Base-by-base conservation (phyloP, 192 early-diverging fungal genomes). In the Mortierella claussenii region DNA sequence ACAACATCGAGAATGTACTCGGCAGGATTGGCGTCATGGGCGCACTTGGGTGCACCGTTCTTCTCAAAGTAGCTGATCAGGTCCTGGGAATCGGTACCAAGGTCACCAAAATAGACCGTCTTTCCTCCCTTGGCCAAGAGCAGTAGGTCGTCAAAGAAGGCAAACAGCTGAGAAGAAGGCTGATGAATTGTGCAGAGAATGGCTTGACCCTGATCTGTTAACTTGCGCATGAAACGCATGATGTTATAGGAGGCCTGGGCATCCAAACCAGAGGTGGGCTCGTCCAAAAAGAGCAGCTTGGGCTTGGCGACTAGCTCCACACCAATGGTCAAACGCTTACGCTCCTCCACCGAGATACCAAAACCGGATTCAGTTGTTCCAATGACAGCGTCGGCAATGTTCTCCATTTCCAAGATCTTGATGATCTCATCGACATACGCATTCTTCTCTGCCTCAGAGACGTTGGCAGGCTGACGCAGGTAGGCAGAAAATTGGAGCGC, bases 271-370 rank as follows among this genome's bases (percentile, higher is more conserved):
- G 91, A 93, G 6, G 94, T 96, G 47, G 96, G 96, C 69, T 92
- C 96, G 80, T 96, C 94, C 59, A 96, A 83, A 82, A 97, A 93
- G 32, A 97, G 85, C 40, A 92, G 74, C 68, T 90, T 87, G 18
- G 91, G 90, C 81, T 90, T 83, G 20, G 93, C 85, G 15, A 95
- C 88, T 31, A 97, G 84, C 76, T 97, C 94, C 40, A 91, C 83
- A 46, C 88, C 96, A 57, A 97, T 94, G 10, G 91, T 92, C 27
- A 97, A 82, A 37, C 94, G 89, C 70, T 95, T 91, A 79, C 92
- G 93, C 79, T 97, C 93, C 55, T 93, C 94, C 6, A 95, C 89
- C 30, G 90, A 92, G 51, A 96, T 93, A 63, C 95, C 95, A 67
- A 91, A 66, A 60, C 85, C 84, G 13, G 86, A 80, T 47, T 90